These are phyloP conservation scores for Dioscorea cayenensis DNA, from an alignment of 116 monocot genomes.

Conservation along the genomic window DNA sequence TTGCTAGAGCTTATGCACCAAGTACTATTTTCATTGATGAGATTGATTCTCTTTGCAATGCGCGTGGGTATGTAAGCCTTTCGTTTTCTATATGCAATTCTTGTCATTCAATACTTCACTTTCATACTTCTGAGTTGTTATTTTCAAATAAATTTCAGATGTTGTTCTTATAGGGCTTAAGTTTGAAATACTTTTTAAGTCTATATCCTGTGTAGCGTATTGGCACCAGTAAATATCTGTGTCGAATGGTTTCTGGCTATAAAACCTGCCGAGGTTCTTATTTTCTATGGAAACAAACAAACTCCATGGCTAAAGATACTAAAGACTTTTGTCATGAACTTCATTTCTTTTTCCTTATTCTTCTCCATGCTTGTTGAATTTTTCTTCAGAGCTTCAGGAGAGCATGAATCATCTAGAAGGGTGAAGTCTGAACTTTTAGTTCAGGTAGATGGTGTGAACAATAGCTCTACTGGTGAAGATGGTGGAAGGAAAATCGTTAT, in stretches of 20 bases:
- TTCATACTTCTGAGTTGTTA: not conserved
- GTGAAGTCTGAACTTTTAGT: conserved; percentile 97
- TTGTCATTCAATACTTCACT: not conserved
- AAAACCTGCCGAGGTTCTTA: too few species aligned
- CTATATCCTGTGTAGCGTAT: too few species aligned
- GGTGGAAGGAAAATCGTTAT: conserved; percentile 87
- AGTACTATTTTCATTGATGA: conserved; percentile 99
- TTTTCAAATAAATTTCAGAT: too few species aligned
- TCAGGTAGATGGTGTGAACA: conserved; percentile 94
- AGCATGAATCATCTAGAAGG: conserved; percentile 95
- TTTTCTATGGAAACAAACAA: too few species aligned
- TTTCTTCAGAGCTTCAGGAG: conserved; percentile 74
- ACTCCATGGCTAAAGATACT: too few species aligned
- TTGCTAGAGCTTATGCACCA: conserved; percentile 94
- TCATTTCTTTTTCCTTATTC: too few species aligned
- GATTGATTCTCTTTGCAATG: conserved; percentile 97
- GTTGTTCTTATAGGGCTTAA: too few species aligned
- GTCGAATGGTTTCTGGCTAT: too few species aligned
- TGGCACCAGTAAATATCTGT: too few species aligned
- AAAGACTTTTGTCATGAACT: too few species aligned
- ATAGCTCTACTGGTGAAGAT: conserved; percentile 72
- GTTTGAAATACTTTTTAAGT: too few species aligned
- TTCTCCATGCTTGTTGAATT: not conserved
- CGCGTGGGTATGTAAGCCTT: conserved; percentile 66
- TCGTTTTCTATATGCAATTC: not conserved